Evolutionary conservation across 2,329 filamentous ascomycete genomes (phyloP).

Genomic region (Colletotrichum filicis): DNA sequence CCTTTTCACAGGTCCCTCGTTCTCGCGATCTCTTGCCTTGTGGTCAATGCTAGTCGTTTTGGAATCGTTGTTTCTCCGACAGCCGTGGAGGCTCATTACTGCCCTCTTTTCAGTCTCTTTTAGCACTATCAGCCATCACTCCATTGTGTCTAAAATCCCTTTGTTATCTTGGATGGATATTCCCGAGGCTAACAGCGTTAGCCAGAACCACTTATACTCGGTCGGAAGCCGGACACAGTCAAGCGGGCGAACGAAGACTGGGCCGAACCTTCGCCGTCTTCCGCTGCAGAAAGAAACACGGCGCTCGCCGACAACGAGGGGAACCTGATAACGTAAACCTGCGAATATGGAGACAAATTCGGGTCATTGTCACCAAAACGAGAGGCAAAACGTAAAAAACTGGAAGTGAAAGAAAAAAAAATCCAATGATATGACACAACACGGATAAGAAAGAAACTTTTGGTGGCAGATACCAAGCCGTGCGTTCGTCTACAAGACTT

Average conservation of each 20-base stretch:
- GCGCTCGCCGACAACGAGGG: slow-evolving; percentile 21
- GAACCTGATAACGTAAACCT: slow-evolving; percentile 25
- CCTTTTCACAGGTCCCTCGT: slow-evolving; percentile 1
- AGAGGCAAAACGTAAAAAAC: not conserved
- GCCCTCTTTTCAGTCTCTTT: not conserved
- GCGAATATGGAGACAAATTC: slow-evolving; percentile 5
- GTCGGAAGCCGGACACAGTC: not conserved
- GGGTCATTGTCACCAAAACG: not conserved
- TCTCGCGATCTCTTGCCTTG: not conserved
- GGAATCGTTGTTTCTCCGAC: slow-evolving; percentile 15
- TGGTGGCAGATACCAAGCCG: slow-evolving; percentile 19
- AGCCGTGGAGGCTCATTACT: not conserved
- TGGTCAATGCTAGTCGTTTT: not conserved
- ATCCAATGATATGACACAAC: not conserved
- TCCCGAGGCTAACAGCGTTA: not conserved
- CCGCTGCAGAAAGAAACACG: slow-evolving; percentile 8
- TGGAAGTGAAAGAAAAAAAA: not conserved
- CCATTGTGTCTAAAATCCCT: not conserved
- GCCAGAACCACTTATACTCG: not conserved
- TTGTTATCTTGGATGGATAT: not conserved
- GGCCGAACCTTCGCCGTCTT: slow-evolving; percentile 24
- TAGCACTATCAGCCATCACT: not conserved
- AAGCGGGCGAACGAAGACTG: not conserved
- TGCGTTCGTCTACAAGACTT: slow-evolving; percentile 28
- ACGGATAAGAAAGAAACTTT: slow-evolving; percentile 14